Conservation (phyloP, 495 filamentous ascomycete species). For the Aspergillus sclerotiicarbonarius region DNA sequence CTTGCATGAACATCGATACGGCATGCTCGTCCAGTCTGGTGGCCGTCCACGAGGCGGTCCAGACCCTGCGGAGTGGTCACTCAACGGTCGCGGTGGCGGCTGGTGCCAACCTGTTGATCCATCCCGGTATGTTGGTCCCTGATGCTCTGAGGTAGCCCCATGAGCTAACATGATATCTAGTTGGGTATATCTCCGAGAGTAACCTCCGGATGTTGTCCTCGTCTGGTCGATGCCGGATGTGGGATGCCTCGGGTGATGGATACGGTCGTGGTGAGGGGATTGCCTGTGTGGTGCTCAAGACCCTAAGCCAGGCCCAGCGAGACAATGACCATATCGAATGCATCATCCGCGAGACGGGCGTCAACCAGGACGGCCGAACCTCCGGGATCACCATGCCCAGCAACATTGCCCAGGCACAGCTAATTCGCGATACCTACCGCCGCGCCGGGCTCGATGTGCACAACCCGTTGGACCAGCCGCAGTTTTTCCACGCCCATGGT, state of each 20-base stretch:
- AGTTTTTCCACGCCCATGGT: constrained; percentile 41
- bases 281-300: constrained; percentile 35
- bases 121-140: constrained; percentile 30
- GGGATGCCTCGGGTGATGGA: constrained; percentile 27
- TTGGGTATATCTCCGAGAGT: constrained; percentile 3
- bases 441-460: constrained; percentile 35
- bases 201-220: constrained; percentile 28
- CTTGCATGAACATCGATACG: constrained; percentile 41
- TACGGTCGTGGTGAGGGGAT: constrained; percentile 45
- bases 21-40: constrained; percentile 43
- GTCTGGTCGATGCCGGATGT: constrained; percentile 18
- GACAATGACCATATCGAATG: constrained; percentile 40
- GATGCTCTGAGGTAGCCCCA: too few species aligned
- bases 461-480: constrained; percentile 38
- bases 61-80: constrained; percentile 30
- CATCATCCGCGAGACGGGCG: constrained; percentile 33
- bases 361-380: constrained; percentile 23
- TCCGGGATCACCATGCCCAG: constrained; percentile 44
- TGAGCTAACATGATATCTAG: too few species aligned
- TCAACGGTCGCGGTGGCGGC: constrained; percentile 32
- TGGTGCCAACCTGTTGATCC: constrained; percentile 41
- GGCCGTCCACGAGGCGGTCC: constrained; percentile 32
- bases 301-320: constrained; percentile 27
- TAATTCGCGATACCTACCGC: constrained; percentile 51
- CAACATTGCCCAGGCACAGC: constrained; percentile 47